phyloP scores from a whole-genome alignment of 1,284 basidiomycete genomes.

The Grifola frondosa region DNA sequence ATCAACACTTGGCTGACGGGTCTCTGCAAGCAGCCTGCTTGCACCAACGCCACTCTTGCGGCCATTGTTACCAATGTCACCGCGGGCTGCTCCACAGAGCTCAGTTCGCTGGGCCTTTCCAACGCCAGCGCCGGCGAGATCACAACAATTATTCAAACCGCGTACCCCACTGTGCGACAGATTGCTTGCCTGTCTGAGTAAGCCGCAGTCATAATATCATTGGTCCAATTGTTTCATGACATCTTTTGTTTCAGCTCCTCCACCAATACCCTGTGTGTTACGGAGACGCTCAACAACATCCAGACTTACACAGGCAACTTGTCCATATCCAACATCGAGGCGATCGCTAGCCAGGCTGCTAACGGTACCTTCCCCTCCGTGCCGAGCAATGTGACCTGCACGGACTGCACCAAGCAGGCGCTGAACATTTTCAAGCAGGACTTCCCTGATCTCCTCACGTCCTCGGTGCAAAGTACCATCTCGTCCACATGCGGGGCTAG shows the following conservation, averaged over 20 bases:
- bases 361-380: conserved; percentile 26
- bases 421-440: conserved; percentile 46
- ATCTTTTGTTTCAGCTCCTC: neutral
- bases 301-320: conserved; percentile 43
- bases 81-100: conserved; percentile 50
- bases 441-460: conserved; percentile 35
- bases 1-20: conserved; percentile 59
- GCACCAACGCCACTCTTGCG: conserved; percentile 54
- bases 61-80: conserved; percentile 48
- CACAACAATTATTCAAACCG: conserved; percentile 40
- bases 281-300: conserved; percentile 47
- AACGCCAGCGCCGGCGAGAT: conserved; percentile 28
- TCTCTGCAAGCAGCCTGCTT: conserved; percentile 53
- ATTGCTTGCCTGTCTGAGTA: conserved; percentile 58
- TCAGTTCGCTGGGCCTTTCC: conserved; percentile 36
- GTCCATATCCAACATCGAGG: conserved; percentile 27
- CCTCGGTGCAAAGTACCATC: conserved; percentile 33
- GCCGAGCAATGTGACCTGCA: conserved; percentile 49
- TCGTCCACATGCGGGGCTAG: conserved; percentile 47
- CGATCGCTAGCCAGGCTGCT: conserved; percentile 23
- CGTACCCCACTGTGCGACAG: conserved; percentile 52
- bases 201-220: conserved; percentile 25
- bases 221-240: neutral
- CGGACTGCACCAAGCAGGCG: conserved; percentile 52
- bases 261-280: conserved; percentile 48